Base-by-base conservation (phyloP, 2,329 filamentous ascomycete genomes). In the Penicillium sp. region DNA sequence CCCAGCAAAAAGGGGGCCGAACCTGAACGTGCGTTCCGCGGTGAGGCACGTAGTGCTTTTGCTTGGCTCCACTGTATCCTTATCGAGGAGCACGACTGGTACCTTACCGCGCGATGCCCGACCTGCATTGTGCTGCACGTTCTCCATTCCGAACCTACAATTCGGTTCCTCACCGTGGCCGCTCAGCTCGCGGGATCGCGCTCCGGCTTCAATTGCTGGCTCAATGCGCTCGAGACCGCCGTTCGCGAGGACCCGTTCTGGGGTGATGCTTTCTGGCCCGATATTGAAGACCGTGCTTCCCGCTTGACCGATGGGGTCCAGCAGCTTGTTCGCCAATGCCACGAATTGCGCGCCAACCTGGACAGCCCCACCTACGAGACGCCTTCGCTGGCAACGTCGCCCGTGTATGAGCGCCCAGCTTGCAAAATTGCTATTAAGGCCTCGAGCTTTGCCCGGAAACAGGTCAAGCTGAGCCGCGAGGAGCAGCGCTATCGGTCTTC, bases 1-100 rank as follows among this genome's bases (percentile, higher is more conserved):
- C 78, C 79, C 54, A 78, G 75, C 27, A 69, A 70, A 40, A 77
- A 77, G 54, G 73, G 75, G 15, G 75, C 79, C 52, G 82, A 85
- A 54, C 76, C 82, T 5, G 83, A 85, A 63, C 76, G 82, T 41
- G 83, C 82, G 2, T 85, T 84, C 67, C 75, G 78, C 1, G 81
- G 81, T 5, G 79, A 82, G 50, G 82, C 82, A 4, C 78, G 83
- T 43, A 78, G 78, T 56, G 82, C 83, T 1, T 85, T 83, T 64
- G 72, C 84, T 50, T 85, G 82, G 77, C 74, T 86, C 33, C 80
- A 84, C 58, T 85, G 81, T 68, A 83, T 85, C 55, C 68, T 85
- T 22, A 74, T 73, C 11, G 82, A 84, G 49, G 82, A 83, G 59
- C 78, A 80, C 56, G 80, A 84, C 58, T 85, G 82, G 82, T 83